Conservation (phyloP, 257 asterid genomes). For the Ilex aquifolium region DNA sequence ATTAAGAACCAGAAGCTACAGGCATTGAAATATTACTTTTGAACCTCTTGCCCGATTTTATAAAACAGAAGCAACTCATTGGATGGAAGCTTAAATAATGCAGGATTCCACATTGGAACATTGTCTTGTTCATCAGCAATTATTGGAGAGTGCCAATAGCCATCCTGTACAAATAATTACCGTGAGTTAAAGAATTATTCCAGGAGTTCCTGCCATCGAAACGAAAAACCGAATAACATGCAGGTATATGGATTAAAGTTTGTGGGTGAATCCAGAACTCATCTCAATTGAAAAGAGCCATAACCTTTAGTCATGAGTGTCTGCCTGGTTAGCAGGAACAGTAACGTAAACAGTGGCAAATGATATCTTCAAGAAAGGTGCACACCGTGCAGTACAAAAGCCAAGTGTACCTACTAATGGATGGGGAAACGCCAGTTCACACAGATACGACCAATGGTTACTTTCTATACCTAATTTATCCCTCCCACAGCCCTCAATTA, state of each 20-base stretch:
- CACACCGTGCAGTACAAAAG: background rate
- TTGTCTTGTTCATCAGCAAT: constrained; percentile 66
- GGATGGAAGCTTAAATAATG: constrained; percentile 63
- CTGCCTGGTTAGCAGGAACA: background rate
- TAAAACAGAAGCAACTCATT: constrained; percentile 72
- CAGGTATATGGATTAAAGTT: background rate
- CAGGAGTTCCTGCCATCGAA: background rate
- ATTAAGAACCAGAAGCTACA: background rate
- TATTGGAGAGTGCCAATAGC: constrained; percentile 67
- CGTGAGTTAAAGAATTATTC: background rate
- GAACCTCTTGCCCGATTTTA: constrained; percentile 79
- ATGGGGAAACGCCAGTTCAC: background rate
- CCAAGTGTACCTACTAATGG: background rate
- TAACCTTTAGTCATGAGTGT: background rate
- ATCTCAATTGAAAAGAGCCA: background rate
- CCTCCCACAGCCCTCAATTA: background rate
- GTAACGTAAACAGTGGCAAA: background rate
- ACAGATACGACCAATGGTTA: background rate
- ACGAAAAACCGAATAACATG: background rate
- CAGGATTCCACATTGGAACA: constrained; percentile 97
- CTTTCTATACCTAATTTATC: background rate
- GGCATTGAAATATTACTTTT: constrained; percentile 52
- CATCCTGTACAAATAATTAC: constrained; percentile 42
- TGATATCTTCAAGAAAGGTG: background rate
- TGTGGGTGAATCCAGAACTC: background rate